Percentiles rank a stretch among this genome's conserved stretches.
Conservation (phyloP, 164 flowering plant genomes). For the Magnolia changhungtana region DNA sequence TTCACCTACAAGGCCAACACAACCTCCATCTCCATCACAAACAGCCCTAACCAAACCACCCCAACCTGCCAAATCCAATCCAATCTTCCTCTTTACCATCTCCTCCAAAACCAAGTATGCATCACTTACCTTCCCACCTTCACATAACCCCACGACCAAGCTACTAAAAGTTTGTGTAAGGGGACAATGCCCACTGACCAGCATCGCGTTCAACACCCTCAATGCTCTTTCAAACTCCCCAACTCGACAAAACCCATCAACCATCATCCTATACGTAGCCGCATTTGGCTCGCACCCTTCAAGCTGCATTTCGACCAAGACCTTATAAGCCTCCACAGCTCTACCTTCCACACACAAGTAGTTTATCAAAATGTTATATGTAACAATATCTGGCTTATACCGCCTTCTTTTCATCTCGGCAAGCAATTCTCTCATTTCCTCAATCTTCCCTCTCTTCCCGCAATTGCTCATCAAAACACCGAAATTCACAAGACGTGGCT, state of each 20-base stretch:
- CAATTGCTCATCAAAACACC: conserved; percentile 83
- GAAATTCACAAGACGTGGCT: conserved; percentile 50
- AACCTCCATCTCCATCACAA: conserved; percentile 22
- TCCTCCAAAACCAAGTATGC: conserved; percentile 76
- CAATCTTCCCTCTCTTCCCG: conserved; percentile 63
- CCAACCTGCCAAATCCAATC: conserved; percentile 47
- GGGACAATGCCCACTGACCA: conserved; percentile 53
- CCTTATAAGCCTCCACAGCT: conserved; percentile 60
- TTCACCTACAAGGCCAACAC: conserved; percentile 5
- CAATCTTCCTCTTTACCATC: conserved; percentile 65
- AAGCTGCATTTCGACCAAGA: conserved; percentile 72
- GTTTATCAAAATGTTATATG: conserved; percentile 65
- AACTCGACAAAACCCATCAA: conserved; percentile 71
- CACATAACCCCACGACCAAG: conserved; percentile 54
- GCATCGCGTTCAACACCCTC: conserved; percentile 67
- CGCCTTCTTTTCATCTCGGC: conserved; percentile 71
- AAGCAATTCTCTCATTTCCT: conserved; percentile 59
- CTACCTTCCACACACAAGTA: conserved; percentile 56
- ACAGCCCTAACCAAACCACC: conserved; percentile 33
- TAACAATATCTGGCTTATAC: conserved; percentile 70
- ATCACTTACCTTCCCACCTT: conserved; percentile 45
- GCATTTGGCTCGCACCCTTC: conserved; percentile 73
- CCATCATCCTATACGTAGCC: conserved; percentile 72
- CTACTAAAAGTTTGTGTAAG: conserved; percentile 48
- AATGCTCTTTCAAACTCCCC: conserved; percentile 59